Evolutionary conservation across 2,329 filamentous ascomycete genomes (phyloP).

Genomic region (Talaromyces sp.): DNA sequence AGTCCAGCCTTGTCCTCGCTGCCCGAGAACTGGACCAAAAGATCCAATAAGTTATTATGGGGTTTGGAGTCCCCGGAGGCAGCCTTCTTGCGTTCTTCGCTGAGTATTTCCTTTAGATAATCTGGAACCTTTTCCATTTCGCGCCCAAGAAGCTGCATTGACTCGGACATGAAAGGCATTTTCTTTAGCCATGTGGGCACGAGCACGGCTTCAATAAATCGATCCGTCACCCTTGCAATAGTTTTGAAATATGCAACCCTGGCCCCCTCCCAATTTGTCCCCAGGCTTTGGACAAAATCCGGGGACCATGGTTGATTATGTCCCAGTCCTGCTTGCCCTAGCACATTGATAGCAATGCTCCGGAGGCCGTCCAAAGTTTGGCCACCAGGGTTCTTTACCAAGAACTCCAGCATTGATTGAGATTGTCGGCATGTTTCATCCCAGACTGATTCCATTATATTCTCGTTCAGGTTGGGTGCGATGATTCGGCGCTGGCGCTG

Average conservation of each 20-base stretch:
- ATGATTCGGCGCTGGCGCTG: slow-evolving; percentile 30
- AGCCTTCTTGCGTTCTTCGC: slow-evolving; percentile 14
- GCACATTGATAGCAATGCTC: slow-evolving; percentile 33
- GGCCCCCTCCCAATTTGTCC: slow-evolving; percentile 11
- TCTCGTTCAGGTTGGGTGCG: slow-evolving; percentile 31
- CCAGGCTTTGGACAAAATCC: slow-evolving; percentile 12
- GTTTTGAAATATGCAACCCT: slow-evolving; percentile 27
- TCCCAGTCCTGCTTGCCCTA: slow-evolving; percentile 29
- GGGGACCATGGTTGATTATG: slow-evolving; percentile 25
- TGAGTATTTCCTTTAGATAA: slow-evolving; percentile 23
- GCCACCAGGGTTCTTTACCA: slow-evolving; percentile 19
- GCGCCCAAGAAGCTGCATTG: slow-evolving; percentile 20
- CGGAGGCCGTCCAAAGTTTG: slow-evolving; percentile 24
- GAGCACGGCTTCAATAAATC: slow-evolving; percentile 23
- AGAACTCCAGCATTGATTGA: slow-evolving; percentile 22
- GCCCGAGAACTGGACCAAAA: slow-evolving; percentile 23
- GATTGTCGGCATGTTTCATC: slow-evolving; percentile 26
- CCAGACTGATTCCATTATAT: slow-evolving; percentile 31
- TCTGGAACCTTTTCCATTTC: slow-evolving; percentile 21
- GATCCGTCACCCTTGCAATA: slow-evolving; percentile 23
- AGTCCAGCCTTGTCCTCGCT: slow-evolving; percentile 15
- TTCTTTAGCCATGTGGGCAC: slow-evolving; percentile 20
- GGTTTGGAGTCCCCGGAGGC: background rate
- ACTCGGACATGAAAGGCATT: slow-evolving; percentile 20
- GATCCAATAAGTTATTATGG: slow-evolving; percentile 23